These are phyloP conservation scores for Casuarina glauca DNA, from an alignment of 306 rosid species.

Conservation along the genomic window DNA sequence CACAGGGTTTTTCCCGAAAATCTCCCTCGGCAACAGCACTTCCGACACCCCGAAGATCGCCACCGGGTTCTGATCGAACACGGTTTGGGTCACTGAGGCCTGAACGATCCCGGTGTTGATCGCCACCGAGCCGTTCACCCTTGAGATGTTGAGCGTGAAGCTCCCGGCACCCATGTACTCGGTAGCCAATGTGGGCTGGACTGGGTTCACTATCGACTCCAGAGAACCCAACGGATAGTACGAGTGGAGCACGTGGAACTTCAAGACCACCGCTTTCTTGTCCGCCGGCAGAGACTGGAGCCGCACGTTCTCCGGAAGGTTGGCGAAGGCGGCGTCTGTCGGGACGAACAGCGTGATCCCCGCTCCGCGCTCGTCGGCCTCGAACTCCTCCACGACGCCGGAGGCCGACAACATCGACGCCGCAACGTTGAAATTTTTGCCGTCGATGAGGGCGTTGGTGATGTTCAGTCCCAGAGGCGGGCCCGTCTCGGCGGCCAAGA, in stretches of 20 bases:
- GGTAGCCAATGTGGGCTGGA: conserved; percentile 96
- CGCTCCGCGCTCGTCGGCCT: conserved; percentile 90
- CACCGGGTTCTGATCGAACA: conserved; percentile 87
- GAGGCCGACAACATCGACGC: conserved; percentile 87
- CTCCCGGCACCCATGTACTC: conserved; percentile 87
- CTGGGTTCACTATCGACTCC: conserved; percentile 82
- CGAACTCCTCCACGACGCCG: conserved; percentile 86
- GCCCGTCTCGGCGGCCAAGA: conserved; percentile 84
- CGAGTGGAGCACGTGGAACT: conserved; percentile 81
- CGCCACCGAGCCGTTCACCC: conserved; percentile 72
- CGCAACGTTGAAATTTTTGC: conserved; percentile 88
- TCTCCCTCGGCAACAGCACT: conserved; percentile 82
- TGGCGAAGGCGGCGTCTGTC: conserved; percentile 68
- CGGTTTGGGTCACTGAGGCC: conserved; percentile 82
- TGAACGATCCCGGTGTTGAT: conserved; percentile 81
- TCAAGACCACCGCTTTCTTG: conserved; percentile 72
- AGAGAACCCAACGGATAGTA: conserved; percentile 91
- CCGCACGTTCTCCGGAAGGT: conserved; percentile 57
- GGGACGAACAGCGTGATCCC: conserved; percentile 94
- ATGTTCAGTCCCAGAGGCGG: conserved; percentile 78
- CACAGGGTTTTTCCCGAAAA: conserved; percentile 60
- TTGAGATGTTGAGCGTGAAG: conserved; percentile 82
- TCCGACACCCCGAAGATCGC: conserved; percentile 87
- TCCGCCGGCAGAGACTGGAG: conserved; percentile 84
- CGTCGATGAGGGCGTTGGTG: conserved; percentile 67